Percentiles rank a stretch among this genome's conserved stretches.
Evolutionary conservation across 441 rosid species (phyloP).

Genomic region (Aquilaria agallochum): DNA sequence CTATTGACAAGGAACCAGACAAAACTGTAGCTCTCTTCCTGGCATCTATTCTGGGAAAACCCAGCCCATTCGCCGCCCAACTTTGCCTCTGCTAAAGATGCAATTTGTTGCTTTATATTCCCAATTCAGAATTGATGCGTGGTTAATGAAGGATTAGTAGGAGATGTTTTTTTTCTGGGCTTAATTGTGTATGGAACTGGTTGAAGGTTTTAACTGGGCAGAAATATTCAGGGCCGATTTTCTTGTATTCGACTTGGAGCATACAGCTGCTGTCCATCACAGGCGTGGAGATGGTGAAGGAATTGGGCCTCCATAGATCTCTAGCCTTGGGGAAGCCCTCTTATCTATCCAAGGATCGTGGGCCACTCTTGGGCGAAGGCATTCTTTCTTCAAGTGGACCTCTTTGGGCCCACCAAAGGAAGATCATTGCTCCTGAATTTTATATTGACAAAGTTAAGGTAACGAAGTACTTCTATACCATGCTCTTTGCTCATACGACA

Average conservation of each 20-base stretch:
- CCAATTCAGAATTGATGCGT: too few relatives aligned
- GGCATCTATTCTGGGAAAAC: too few relatives aligned
- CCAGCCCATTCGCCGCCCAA: too few relatives aligned
- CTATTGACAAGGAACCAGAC: too few relatives aligned
- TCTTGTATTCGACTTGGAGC: constrained; percentile 35
- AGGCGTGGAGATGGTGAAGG: constrained; percentile 38
- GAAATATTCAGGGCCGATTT: constrained; percentile 26
- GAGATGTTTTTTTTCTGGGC: too few relatives aligned
- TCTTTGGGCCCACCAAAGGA: constrained; percentile 43
- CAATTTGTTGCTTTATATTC: too few relatives aligned
- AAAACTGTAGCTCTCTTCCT: too few relatives aligned
- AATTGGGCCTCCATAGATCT: constrained; percentile 30
- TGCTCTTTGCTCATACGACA: too few relatives aligned
- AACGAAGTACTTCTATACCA: not conserved
- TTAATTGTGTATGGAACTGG: too few relatives aligned
- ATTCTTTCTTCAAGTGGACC: constrained; percentile 39
- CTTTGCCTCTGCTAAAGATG: too few relatives aligned
- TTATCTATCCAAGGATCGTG: constrained; percentile 30
- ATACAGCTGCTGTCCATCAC: constrained; percentile 25
- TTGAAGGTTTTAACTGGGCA: too few relatives aligned
- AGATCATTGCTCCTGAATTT: constrained; percentile 46
- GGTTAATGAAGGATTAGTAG: too few relatives aligned
- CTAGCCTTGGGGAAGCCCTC: constrained; percentile 42
- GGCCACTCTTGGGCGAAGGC: constrained; percentile 44
- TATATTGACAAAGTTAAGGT: constrained; percentile 51